A percentile compares a stretch with the other conserved stretches of the same genome.
phyloP scores from a whole-genome alignment of 2,329 filamentous ascomycete species.

The Sarocladium strictum region DNA sequence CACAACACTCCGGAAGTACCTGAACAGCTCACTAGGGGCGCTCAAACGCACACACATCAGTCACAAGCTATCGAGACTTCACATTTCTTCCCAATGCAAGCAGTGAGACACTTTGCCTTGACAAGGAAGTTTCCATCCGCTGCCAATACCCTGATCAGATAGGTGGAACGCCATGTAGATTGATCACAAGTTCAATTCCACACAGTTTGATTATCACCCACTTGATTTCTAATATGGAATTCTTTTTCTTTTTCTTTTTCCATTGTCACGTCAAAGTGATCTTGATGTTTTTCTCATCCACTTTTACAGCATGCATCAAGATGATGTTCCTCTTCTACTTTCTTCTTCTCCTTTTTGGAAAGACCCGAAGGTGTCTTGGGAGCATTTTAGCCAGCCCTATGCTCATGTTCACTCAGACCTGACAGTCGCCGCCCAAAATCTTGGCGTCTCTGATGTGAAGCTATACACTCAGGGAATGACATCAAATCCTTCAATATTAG shows the following conservation, averaged over 20 bases:
- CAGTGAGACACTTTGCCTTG: no score
- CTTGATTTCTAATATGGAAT: conserved; percentile 15
- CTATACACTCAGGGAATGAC: conserved; percentile 14
- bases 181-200: conserved; percentile 14
- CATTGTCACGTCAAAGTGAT: no score
- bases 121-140: no score
- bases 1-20: no score
- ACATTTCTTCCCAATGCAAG: no score
- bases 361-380: conserved; percentile 12
- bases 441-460: conserved; percentile 14
- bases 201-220: conserved; percentile 13
- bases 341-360: no score
- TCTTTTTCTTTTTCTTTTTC: no score
- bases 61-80: no score
- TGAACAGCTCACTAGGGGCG: no score
- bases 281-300: no score
- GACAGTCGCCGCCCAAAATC: conserved; percentile 14
- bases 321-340: conserved; percentile 15
- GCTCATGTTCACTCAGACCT: conserved; percentile 15
- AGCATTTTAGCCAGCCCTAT: conserved; percentile 16
- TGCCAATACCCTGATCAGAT: not conserved
- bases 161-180: conserved; percentile 12
- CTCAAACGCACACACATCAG: no score
- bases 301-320: conserved; percentile 13
- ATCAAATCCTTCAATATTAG: no score